Conservation (phyloP, 2,329 filamentous ascomycete species). For the Penicillium capsulatum region DNA sequence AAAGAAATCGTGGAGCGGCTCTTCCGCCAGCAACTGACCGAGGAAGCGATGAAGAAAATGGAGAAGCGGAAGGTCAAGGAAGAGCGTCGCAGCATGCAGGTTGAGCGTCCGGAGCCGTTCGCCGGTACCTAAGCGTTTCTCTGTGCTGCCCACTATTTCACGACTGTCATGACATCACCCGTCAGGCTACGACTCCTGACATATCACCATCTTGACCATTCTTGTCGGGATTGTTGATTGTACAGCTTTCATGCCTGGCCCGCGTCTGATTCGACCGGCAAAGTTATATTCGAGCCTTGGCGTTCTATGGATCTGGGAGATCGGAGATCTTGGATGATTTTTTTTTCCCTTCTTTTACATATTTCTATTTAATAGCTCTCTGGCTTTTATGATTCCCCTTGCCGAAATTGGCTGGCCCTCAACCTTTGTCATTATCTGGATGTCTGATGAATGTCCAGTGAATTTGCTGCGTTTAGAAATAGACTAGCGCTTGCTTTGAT, state of each 20-base stretch:
- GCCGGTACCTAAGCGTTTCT: conserved; percentile 12
- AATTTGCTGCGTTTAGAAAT: too few relatives aligned
- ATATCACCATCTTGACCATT: neutral
- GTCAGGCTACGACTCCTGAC: neutral
- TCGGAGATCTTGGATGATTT: neutral
- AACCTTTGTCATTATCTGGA: too few relatives aligned
- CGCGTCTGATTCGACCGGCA: neutral
- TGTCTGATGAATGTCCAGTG: too few relatives aligned
- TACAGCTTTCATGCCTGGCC: conserved; percentile 12
- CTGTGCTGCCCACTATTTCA: conserved; percentile 5
- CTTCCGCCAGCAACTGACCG: conserved; percentile 70
- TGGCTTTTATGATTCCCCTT: conserved; percentile 10
- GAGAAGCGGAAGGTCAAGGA: conserved; percentile 48
- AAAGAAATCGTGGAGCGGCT: conserved; percentile 78
- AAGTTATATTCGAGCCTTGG: conserved; percentile 4
- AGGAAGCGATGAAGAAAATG: conserved; percentile 57
- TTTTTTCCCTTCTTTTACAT: neutral
- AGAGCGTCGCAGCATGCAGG: conserved; percentile 24
- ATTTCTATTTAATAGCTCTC: conserved; percentile 9
- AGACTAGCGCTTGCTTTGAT: too few relatives aligned
- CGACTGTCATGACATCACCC: conserved; percentile 15
- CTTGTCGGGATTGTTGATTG: conserved; percentile 2
- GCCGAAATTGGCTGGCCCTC: neutral
- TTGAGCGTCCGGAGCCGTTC: conserved; percentile 15
- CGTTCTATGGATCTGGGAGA: conserved; percentile 7